Percentiles rank a stretch among this genome's conserved stretches.
These are phyloP conservation scores for Heritiera fomes DNA, from an alignment of 345 rosid genomes.

Conservation along the genomic window DNA sequence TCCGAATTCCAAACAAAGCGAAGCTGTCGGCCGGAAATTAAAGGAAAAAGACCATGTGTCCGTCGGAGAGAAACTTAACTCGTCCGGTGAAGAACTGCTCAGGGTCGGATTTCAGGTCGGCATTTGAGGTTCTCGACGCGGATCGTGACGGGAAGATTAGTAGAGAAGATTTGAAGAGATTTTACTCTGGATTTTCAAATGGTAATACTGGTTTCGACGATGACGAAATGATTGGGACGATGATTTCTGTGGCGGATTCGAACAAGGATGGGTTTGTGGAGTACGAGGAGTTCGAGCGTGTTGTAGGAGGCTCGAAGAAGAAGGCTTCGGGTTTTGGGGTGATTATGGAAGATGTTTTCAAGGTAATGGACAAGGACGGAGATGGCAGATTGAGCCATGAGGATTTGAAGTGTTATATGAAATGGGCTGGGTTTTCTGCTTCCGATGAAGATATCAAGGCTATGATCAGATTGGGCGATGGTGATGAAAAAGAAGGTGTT, in stretches of 20 bases:
- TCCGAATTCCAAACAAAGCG: not conserved
- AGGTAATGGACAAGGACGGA: constrained; percentile 80
- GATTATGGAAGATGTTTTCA: constrained; percentile 57
- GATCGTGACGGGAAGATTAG: constrained; percentile 93
- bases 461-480: constrained; percentile 68
- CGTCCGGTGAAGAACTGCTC: constrained; percentile 22
- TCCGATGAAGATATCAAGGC: constrained; percentile 65
- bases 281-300: constrained; percentile 80
- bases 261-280: constrained; percentile 81
- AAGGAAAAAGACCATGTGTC: constrained; percentile 36
- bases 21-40: not conserved
- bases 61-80: constrained; percentile 38
- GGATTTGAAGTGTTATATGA: constrained; percentile 72
- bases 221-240: constrained; percentile 54
- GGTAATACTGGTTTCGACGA: constrained; percentile 27
- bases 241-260: constrained; percentile 78
- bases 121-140: constrained; percentile 79
- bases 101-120: constrained; percentile 45
- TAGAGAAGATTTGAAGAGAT: constrained; percentile 60
- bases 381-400: constrained; percentile 68
- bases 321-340: constrained; percentile 24
- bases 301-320: constrained; percentile 32
- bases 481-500: constrained; percentile 49
- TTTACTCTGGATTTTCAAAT: constrained; percentile 49
- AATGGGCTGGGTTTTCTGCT: constrained; percentile 57